Base-by-base conservation (phyloP, 192 early-diverging fungal genomes). In the Podila horticola region DNA sequence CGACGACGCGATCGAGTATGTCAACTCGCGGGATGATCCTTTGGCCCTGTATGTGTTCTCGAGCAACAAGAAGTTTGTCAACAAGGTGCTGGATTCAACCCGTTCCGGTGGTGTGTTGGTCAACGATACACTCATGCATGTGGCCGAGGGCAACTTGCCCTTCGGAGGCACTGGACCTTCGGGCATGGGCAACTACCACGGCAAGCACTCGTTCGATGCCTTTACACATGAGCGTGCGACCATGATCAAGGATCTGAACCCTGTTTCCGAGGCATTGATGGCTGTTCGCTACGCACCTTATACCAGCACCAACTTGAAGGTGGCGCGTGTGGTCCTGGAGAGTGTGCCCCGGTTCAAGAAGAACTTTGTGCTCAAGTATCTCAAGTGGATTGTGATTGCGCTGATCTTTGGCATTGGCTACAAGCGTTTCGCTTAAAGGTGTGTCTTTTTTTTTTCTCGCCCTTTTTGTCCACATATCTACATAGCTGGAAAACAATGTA, bases 91-190 rank as follows among this genome's bases (percentile, higher is more conserved):
- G 33, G 76, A 82, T 28, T 77, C 88, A 9, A 95, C 94, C 12
- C 89, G 88, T 60, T 94, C 95, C n/a, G 97, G 97, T 30, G 87
- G 82, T 55, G 91, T 89, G 3, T 62, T 85, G 36, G 88, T 94
- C 65, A 99, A 99, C 86, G 97, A 98, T 71, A 89, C 90, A 9
- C 70, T 95, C 65, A 86, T 95, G 82, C 91, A 93, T 79, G 88
- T 86, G 63, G 72, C 71, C 28, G 86, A 88, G 30, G 65, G 82
- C 59, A 72, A 79, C 26, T 67, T 94, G 29, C 97, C 97, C 51
- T 98, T 97, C 76, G 96, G 95, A 58, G 97, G 97, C 52, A 88
- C 92, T 2, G 97, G 97, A 0, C 72, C 83, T 0, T 96, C 95
- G 5, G 97, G 97, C 3, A 88, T 95, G 64, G 97, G 97, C 59